Percentiles rank a stretch among this genome's conserved stretches.
Conservation (phyloP, 768 basidiomycete genomes). For the Rhodotorula toruloides region DNA sequence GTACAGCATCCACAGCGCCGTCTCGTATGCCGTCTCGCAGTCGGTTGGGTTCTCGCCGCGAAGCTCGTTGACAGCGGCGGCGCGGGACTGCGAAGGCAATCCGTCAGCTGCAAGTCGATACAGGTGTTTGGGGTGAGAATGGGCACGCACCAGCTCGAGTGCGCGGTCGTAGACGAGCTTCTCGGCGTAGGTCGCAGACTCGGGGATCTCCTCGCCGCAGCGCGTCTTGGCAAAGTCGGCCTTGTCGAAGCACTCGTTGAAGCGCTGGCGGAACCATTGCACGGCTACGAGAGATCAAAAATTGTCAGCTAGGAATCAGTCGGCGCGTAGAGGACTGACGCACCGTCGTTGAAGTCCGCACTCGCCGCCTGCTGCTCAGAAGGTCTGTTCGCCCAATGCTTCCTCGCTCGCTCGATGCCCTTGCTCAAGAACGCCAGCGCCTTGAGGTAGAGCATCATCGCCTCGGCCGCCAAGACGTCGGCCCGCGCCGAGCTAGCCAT, state of each 20-base stretch:
- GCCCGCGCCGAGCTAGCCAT: conserved; percentile 26
- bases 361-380: conserved; percentile 60
- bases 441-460: conserved; percentile 82
- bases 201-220: conserved; percentile 62
- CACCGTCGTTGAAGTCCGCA: conserved; percentile 60
- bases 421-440: conserved; percentile 87
- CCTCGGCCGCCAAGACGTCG: conserved; percentile 51
- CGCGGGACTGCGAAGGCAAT: conserved; percentile 63
- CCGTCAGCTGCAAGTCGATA: conserved; percentile 1
- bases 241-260: conserved; percentile 89
- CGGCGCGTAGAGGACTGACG: conserved; percentile 47
- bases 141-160: conserved; percentile 63
- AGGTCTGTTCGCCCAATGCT: conserved; percentile 68
- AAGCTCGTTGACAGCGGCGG: conserved; percentile 84
- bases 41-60: conserved; percentile 69
- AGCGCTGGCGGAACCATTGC: conserved; percentile 86
- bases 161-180: conserved; percentile 90
- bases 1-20: conserved; percentile 87
- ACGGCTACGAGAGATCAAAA: conserved; percentile 44
- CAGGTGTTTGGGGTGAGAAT: background rate
- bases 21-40: conserved; percentile 91
- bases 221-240: conserved; percentile 56
- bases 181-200: conserved; percentile 77
- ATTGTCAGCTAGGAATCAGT: background rate
- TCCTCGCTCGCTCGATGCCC: conserved; percentile 71